phyloP scores from a whole-genome alignment of 768 basidiomycete genomes.

The Rhodosporidiobolus odoratus region DNA sequence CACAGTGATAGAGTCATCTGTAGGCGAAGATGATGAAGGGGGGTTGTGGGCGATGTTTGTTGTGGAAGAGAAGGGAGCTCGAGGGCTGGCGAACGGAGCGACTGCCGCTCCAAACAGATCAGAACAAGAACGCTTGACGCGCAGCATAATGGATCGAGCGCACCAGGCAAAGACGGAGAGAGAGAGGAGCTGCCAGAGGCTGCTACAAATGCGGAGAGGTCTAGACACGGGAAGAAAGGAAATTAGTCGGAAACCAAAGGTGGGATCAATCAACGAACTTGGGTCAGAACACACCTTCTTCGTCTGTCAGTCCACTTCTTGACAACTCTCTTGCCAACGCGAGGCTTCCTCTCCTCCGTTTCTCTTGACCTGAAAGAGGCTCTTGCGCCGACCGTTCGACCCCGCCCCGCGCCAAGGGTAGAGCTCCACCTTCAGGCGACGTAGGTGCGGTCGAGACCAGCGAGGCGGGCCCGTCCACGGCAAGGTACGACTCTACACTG shows the following conservation, averaged over 20 bases:
- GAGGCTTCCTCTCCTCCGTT: constrained; percentile 3
- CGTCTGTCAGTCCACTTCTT: background rate
- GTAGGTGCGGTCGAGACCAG: constrained; percentile 19
- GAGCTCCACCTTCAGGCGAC: constrained; percentile 7
- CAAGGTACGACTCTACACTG: background rate
- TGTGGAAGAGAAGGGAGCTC: background rate
- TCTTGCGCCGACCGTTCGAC: background rate
- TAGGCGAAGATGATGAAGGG: background rate
- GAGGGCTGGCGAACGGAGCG: background rate
- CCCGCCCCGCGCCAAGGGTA: background rate
- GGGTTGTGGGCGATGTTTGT: no score
- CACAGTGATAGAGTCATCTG: background rate
- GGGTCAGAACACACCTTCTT: background rate
- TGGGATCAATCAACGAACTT: background rate
- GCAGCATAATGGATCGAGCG: background rate
- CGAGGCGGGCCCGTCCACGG: background rate
- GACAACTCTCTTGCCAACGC: background rate
- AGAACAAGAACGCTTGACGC: background rate
- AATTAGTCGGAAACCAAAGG: background rate
- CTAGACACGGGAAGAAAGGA: background rate
- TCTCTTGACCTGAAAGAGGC: background rate
- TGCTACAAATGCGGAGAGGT: constrained; percentile 12
- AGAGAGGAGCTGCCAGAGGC: constrained; percentile 4
- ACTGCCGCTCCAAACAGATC: no score
- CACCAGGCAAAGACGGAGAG: background rate